phyloP scores from a whole-genome alignment of 2,329 filamentous ascomycete genomes.

The Colletotrichum somersetense region DNA sequence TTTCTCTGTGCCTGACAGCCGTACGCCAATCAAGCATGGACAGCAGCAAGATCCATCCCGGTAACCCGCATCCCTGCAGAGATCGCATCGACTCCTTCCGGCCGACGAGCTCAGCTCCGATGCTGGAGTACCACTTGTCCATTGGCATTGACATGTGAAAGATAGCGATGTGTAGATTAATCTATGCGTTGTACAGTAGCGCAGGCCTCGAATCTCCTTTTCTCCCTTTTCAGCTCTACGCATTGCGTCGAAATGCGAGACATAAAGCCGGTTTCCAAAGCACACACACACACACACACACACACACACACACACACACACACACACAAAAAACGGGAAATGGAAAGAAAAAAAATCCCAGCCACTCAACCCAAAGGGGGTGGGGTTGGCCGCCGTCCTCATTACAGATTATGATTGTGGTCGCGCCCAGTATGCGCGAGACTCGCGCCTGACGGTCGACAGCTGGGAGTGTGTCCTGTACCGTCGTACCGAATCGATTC shows the following conservation, averaged over 20 bases:
- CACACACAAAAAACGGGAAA: too few species aligned
- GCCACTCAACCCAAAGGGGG: slow-evolving; percentile 1
- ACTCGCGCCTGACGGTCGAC: slow-evolving; percentile 8
- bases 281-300: background rate
- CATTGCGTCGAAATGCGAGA: slow-evolving; percentile 20
- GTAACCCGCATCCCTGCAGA: slow-evolving; percentile 38
- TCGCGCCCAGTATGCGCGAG: slow-evolving; percentile 13
- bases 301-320: too few species aligned
- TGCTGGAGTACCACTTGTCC: background rate
- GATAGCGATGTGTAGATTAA: slow-evolving; percentile 13
- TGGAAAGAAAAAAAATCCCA: background rate
- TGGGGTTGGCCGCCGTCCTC: background rate
- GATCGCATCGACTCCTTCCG: slow-evolving; percentile 23
- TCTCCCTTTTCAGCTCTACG: slow-evolving; percentile 22
- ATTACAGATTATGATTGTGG: slow-evolving; percentile 23
- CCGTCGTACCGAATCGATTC: slow-evolving; percentile 17
- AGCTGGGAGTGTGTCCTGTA: slow-evolving; percentile 4
- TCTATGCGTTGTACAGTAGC: slow-evolving; percentile 35
- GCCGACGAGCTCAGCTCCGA: background rate
- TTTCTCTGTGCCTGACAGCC: slow-evolving; percentile 15
- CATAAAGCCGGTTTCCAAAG: slow-evolving; percentile 2
- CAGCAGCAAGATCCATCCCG: slow-evolving; percentile 35
- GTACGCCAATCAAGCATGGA: slow-evolving; percentile 27
- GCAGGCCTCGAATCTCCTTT: slow-evolving; percentile 16
- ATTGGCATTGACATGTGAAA: background rate